Conservation (phyloP, 2,329 filamentous ascomycete genomes). For the Talaromyces funiculosus region DNA sequence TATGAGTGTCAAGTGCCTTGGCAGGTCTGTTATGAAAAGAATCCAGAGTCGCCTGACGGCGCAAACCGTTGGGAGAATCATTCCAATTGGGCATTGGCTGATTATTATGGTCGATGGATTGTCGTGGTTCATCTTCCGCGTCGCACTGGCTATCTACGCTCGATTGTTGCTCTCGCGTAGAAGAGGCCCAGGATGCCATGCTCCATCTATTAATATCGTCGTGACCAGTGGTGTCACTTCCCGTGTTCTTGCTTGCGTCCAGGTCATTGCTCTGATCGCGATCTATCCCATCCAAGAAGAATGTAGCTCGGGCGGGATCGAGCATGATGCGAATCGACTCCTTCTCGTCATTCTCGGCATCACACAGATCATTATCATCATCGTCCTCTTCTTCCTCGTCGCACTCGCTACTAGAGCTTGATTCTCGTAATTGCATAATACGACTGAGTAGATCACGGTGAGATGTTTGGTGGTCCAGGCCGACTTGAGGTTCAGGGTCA, state of each 20-base stretch:
- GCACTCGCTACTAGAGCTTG: conserved; percentile 36
- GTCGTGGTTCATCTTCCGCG: conserved; percentile 32
- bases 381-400: conserved; percentile 33
- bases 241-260: conserved; percentile 18
- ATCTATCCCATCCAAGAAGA: conserved; percentile 30
- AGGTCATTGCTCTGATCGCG: conserved; percentile 28
- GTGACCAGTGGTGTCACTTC: conserved; percentile 19
- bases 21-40: conserved; percentile 26
- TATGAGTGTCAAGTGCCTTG: conserved; percentile 36
- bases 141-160: conserved; percentile 31
- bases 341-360: conserved; percentile 39
- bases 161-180: conserved; percentile 29
- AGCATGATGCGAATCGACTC: conserved; percentile 55
- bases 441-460: conserved; percentile 43
- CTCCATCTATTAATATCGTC: conserved; percentile 36
- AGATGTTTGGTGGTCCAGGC: conserved; percentile 38
- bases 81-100: not conserved
- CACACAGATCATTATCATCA: conserved; percentile 33
- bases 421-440: conserved; percentile 46
- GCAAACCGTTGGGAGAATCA: not conserved
- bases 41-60: conserved; percentile 1
- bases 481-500: conserved; percentile 65
- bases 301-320: conserved; percentile 35
- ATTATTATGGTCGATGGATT: conserved; percentile 16
- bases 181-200: conserved; percentile 42